Conservation (phyloP, 495 filamentous ascomycete genomes). For the Cenococcum geophilum region DNA sequence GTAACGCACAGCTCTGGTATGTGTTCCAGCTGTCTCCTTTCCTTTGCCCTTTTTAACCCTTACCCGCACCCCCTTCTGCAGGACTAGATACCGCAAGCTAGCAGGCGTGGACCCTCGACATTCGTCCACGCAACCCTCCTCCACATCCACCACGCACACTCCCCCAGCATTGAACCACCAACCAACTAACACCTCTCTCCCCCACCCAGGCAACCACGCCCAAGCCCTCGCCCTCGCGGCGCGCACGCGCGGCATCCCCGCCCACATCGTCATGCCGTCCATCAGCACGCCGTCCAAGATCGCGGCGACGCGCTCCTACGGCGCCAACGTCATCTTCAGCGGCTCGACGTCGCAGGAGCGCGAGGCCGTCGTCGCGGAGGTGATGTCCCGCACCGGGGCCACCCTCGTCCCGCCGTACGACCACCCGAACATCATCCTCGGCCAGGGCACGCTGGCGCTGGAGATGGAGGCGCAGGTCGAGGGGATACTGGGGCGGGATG, state of each 20-base stretch:
- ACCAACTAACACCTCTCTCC: not conserved
- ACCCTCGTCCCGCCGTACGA: constrained; percentile 84
- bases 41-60: too few relatives aligned
- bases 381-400: constrained; percentile 65
- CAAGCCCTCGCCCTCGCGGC: constrained; percentile 90
- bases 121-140: too few relatives aligned
- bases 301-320: constrained; percentile 67
- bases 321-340: constrained; percentile 73
- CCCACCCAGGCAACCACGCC: constrained; percentile 80
- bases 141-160: not conserved
- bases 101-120: too few relatives aligned
- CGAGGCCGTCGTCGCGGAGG: constrained; percentile 62
- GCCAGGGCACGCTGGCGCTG: constrained; percentile 83
- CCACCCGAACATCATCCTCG: constrained; percentile 82
- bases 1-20: constrained; percentile 87
- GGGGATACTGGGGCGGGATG: constrained; percentile 42
- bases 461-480: constrained; percentile 69
- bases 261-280: constrained; percentile 83
- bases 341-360: constrained; percentile 75
- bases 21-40: too few relatives aligned
- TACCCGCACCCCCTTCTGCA: too few relatives aligned
- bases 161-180: not conserved
- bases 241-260: constrained; percentile 54
- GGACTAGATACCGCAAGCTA: too few relatives aligned
- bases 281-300: constrained; percentile 83